Conservation (phyloP, 2,329 filamentous ascomycete species). For the Purpureocillium takamizusanense region DNA sequence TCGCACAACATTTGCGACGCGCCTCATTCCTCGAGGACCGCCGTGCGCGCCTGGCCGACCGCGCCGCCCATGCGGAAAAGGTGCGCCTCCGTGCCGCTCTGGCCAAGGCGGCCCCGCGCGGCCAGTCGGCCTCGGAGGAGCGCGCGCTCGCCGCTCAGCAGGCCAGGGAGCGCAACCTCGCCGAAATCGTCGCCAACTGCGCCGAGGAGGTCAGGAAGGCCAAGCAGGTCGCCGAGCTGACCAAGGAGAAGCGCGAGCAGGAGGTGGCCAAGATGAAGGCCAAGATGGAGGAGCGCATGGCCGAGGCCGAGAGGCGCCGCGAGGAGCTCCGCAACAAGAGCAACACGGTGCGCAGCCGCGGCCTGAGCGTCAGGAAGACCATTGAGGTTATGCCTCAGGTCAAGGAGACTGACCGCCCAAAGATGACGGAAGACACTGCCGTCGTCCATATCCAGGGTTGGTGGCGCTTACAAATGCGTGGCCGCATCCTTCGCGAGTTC, state of each 20-base stretch:
- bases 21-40: slow-evolving; percentile 74
- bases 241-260: slow-evolving; percentile 71
- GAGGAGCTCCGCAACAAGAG: slow-evolving; percentile 52
- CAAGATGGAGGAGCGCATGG: slow-evolving; percentile 73
- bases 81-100: slow-evolving; percentile 67
- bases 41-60: slow-evolving; percentile 69
- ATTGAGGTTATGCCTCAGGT: slow-evolving; percentile 37
- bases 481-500: slow-evolving; percentile 56
- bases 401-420: slow-evolving; percentile 34
- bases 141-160: slow-evolving; percentile 68
- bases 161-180: slow-evolving; percentile 70
- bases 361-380: slow-evolving; percentile 44
- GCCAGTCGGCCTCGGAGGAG: slow-evolving; percentile 62
- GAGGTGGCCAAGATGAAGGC: slow-evolving; percentile 59
- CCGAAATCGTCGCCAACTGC: slow-evolving; percentile 71
- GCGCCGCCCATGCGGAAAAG: slow-evolving; percentile 75
- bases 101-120: slow-evolving; percentile 59
- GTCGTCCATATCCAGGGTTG: slow-evolving; percentile 58
- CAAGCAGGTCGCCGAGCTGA: slow-evolving; percentile 73
- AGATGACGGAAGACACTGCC: slow-evolving; percentile 51
- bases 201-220: slow-evolving; percentile 76
- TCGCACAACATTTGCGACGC: slow-evolving; percentile 71
- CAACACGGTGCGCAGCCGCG: slow-evolving; percentile 41
- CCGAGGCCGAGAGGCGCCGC: slow-evolving; percentile 65
- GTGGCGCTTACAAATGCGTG: slow-evolving; percentile 55